A percentile compares a stretch with the other conserved stretches of the same genome.
Conservation (phyloP, 441 rosid genomes). For the Populus tomentosa region DNA sequence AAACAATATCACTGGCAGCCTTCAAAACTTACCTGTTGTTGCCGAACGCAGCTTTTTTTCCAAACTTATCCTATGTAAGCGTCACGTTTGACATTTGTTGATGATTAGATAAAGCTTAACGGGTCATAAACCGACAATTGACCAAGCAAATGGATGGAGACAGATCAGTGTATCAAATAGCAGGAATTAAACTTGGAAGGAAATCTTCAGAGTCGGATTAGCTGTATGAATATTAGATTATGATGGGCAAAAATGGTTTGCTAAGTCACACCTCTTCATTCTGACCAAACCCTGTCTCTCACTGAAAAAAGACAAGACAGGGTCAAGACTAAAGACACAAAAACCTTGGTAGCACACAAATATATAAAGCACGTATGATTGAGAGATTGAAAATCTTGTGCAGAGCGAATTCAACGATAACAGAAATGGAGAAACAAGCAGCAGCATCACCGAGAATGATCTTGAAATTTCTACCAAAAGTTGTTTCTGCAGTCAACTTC, state of each 20-base stretch:
- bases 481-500: slow-evolving; percentile 48
- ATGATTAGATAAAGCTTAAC: not conserved
- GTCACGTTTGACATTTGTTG: not conserved
- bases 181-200: not conserved
- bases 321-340: not conserved
- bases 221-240: not conserved
- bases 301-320: not conserved
- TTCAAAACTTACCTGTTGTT: not conserved
- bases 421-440: slow-evolving; percentile 41
- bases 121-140: not conserved
- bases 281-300: slow-evolving; percentile 1
- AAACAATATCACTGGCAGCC: not conserved
- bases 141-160: not conserved
- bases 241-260: slow-evolving; percentile 1
- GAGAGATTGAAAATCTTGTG: not conserved
- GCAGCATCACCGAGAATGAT: slow-evolving; percentile 28
- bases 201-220: not conserved
- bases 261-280: not conserved
- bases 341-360: not conserved
- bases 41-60: not conserved
- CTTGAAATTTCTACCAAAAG: slow-evolving; percentile 58
- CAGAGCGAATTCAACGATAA: not conserved
- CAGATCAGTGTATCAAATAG: no score
- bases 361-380: not conserved
- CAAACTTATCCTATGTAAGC: not conserved